phyloP scores from a whole-genome alignment of 179 eudicot species.

The Carnegiea gigantea region DNA sequence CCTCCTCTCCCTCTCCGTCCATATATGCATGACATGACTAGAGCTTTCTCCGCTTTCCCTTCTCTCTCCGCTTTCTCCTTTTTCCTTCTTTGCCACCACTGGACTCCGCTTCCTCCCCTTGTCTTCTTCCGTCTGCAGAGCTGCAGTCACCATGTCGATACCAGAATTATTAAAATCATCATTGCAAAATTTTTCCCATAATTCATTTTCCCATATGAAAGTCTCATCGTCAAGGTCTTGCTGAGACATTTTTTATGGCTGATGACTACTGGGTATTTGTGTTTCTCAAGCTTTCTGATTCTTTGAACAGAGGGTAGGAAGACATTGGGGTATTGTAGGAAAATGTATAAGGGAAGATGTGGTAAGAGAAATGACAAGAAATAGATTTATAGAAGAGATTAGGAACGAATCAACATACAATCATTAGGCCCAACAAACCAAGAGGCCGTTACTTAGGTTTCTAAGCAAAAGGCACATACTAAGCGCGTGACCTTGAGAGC shows the following conservation, averaged over 20 bases:
- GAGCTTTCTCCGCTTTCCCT: constrained; percentile 28
- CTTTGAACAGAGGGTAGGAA: not conserved
- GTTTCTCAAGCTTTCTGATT: not conserved
- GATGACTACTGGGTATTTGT: not conserved
- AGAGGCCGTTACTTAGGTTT: constrained; percentile 10
- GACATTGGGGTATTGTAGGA: not conserved
- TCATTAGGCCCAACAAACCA: constrained; percentile 5
- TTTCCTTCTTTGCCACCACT: constrained; percentile 10
- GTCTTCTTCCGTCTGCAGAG: constrained; percentile 12
- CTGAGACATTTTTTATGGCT: constrained; percentile 22
- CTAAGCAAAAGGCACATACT: constrained; percentile 14
- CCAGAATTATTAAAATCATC: constrained; percentile 7
- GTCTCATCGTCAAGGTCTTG: constrained; percentile 26
- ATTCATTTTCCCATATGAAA: constrained; percentile 41
- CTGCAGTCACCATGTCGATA: not conserved
- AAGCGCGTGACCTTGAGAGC: constrained; percentile 18
- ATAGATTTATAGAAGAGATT: not conserved
- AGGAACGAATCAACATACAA: constrained; percentile 2
- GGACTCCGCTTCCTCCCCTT: constrained; percentile 16
- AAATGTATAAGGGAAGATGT: not conserved
- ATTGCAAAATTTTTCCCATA: constrained; percentile 39
- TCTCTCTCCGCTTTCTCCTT: constrained; percentile 21
- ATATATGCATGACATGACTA: constrained; percentile 62
- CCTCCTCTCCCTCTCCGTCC: constrained; percentile 90
- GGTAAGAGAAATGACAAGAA: not conserved